phyloP scores from a whole-genome alignment of 495 filamentous ascomycete genomes.

The Aspergillus sclerotiicarbonarius region DNA sequence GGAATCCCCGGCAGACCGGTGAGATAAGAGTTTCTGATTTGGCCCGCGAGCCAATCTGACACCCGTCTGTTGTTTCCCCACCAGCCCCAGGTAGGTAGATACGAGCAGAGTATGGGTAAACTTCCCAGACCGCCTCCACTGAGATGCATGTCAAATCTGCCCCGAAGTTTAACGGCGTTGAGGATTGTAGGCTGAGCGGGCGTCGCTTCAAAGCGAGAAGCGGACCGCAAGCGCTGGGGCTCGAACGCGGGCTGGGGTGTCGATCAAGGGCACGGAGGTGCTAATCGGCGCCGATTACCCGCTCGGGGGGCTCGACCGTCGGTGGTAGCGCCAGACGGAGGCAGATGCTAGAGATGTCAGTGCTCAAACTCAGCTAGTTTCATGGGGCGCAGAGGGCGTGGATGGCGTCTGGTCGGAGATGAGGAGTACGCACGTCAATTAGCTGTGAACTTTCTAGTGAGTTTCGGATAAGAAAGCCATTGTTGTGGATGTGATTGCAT shows the following conservation, averaged over 20 bases:
- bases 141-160: background rate
- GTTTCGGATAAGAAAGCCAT: slow-evolving; percentile 4
- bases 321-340: slow-evolving; percentile 1
- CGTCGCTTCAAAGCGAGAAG: background rate
- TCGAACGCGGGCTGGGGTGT: slow-evolving; percentile 8
- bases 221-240: slow-evolving; percentile 4
- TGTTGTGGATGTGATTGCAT: background rate
- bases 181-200: background rate
- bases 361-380: slow-evolving; percentile 8
- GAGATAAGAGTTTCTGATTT: slow-evolving; percentile 1
- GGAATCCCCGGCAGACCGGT: background rate
- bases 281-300: slow-evolving; percentile 6
- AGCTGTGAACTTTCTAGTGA: background rate
- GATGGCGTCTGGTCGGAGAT: background rate
- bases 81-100: background rate
- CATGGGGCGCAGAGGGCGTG: slow-evolving; percentile 1
- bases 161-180: background rate
- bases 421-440: slow-evolving; percentile 4
- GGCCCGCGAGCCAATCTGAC: background rate
- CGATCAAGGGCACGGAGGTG: slow-evolving; percentile 7
- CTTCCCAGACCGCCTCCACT: background rate
- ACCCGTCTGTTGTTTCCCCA: background rate
- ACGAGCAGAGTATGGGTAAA: background rate
- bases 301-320: slow-evolving; percentile 5
- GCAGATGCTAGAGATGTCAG: slow-evolving; percentile 6